These are phyloP conservation scores for Didymella segeticola DNA, from an alignment of 2,329 filamentous ascomycete species.

Conservation along the genomic window DNA sequence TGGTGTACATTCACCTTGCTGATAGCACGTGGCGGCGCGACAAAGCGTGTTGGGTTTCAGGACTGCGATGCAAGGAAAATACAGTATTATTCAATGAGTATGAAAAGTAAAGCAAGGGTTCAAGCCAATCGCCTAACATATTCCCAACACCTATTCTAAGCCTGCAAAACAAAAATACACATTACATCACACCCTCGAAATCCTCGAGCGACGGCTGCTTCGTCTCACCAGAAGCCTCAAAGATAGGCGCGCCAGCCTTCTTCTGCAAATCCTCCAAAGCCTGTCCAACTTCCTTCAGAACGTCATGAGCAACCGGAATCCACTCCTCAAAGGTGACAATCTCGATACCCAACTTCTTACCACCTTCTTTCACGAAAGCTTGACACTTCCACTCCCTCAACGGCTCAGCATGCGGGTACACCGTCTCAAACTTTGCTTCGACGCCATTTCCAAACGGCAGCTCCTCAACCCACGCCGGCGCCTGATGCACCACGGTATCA, in stretches of 20 bases:
- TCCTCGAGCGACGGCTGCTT: conserved; percentile 22
- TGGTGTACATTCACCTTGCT: too few species aligned
- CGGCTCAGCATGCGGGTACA: conserved; percentile 58
- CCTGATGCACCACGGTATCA: conserved; percentile 51
- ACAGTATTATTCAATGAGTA: background rate
- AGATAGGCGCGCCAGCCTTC: conserved; percentile 29
- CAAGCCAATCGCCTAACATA: background rate
- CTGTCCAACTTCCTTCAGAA: conserved; percentile 55
- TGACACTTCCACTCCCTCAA: conserved; percentile 64
- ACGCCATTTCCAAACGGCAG: conserved; percentile 52
- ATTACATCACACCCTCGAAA: conserved; percentile 33
- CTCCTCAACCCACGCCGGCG: conserved; percentile 63
- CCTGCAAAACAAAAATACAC: background rate
- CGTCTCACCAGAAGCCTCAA: conserved; percentile 14
- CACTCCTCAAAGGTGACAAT: conserved; percentile 67
- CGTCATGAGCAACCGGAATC: conserved; percentile 57
- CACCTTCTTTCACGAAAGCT: conserved; percentile 60
- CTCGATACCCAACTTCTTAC: conserved; percentile 62
- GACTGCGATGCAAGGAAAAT: conserved; percentile 6
- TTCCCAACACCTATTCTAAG: background rate
- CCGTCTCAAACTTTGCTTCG: conserved; percentile 58
- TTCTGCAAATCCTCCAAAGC: conserved; percentile 33
- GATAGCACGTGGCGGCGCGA: conserved; percentile 7
- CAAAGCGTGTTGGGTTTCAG: background rate
- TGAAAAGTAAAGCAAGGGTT: conserved; percentile 4